Evolutionary conservation across 495 filamentous ascomycete species (phyloP), one percentile per base, ranked within the genome.

Genomic region (Podospora sp.): DNA sequence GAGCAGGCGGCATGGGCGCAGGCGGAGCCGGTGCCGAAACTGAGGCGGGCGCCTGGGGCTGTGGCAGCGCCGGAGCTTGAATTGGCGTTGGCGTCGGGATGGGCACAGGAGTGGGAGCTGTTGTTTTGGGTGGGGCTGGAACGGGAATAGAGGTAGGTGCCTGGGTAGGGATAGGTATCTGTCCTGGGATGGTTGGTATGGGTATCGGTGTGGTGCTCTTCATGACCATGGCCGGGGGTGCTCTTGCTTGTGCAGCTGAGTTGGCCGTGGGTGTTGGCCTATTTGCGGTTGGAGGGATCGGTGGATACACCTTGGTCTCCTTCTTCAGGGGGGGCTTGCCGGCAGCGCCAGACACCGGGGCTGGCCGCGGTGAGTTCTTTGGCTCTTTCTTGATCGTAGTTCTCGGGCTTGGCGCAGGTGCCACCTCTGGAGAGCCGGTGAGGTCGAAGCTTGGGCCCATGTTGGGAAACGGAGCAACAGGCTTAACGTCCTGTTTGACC

Each of bases 401-500:
- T 62, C 68, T 72, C 9, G 73, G 75, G 63, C 51, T 70, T 22
- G 69, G 73, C 0, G 64, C 65, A 22, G 56, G 59, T 16, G 62
- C 57, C 20, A 69, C 46, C 53, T 71, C 68, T 49, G 72, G 70
- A 53, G 68, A 71, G 0, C 56, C 56, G 26, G 68, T 62, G 24
- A 76, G 65, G 20, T 79, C 76, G 60, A 80, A 73, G 14, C 51
- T 29, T 16, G 11, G 11, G 5, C 79, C 78, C 81, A 83, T 83
- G 64, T 82, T 78, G 18, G 82, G 79, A 66, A 84, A 82, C 1
- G 82, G 82, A 12, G 81, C 80, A 25, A 79, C 76, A 1, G 80
- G 74, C 66, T 78, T 84, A 33, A 24, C 70, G 52, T 77, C 75
- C 26, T 74, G 72, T 61, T 73, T 77, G 26, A 56, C 68, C 21